A percentile compares a stretch with the other conserved stretches of the same genome.
These are phyloP conservation scores for Verticillium longisporum DNA, from an alignment of 2,329 filamentous ascomycete genomes.

Conservation along the genomic window DNA sequence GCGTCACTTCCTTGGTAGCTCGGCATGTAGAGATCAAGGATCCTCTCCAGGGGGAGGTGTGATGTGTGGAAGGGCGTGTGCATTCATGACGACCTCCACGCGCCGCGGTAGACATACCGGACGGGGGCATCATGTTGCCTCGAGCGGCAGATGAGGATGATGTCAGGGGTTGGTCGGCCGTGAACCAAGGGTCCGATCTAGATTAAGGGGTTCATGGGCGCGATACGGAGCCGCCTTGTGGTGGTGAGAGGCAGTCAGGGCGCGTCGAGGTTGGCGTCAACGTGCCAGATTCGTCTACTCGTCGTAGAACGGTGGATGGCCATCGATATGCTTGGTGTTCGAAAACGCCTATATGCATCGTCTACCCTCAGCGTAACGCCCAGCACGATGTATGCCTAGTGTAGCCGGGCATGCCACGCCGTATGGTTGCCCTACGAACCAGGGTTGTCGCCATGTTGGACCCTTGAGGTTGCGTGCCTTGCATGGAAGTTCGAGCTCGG, in stretches of 20 bases:
- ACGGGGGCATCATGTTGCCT: neutral
- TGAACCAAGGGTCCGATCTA: neutral
- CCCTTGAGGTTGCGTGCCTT: neutral
- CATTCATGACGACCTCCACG: neutral
- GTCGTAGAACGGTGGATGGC: neutral
- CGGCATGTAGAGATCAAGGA: neutral
- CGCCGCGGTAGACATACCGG: neutral
- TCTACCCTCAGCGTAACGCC: slow-evolving; percentile 8
- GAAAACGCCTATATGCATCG: neutral
- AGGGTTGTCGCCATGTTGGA: neutral
- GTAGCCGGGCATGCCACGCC: neutral
- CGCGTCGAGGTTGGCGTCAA: neutral
- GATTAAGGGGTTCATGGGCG: neutral
- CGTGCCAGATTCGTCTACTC: neutral
- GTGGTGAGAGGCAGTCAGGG: neutral
- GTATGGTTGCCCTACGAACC: neutral
- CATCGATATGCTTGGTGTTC: neutral
- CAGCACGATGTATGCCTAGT: neutral
- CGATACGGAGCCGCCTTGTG: neutral
- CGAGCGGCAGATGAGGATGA: neutral
- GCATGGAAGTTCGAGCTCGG: slow-evolving; percentile 2
- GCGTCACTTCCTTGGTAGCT: neutral
- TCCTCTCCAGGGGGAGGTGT: neutral
- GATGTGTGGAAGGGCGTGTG: neutral
- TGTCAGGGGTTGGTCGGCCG: neutral